phyloP scores from a whole-genome alignment of 2,329 filamentous ascomycete genomes.

The Ilyonectria sp. region DNA sequence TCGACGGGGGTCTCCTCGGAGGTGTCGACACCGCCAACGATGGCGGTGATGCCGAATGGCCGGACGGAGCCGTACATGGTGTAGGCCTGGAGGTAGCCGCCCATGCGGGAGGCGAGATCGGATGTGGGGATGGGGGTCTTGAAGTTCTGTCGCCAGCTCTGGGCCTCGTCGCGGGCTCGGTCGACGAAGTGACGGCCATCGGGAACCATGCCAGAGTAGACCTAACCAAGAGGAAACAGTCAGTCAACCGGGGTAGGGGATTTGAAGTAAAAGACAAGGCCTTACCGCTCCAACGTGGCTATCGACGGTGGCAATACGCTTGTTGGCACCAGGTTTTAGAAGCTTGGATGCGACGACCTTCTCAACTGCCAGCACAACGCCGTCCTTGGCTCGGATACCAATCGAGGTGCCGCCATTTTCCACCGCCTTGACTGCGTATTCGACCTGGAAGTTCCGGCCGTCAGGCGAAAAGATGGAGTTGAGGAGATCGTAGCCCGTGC shows the following conservation, averaged over 20 bases:
- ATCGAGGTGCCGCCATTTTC: constrained; percentile 98
- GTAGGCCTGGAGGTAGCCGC: constrained; percentile 96
- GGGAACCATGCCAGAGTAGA: constrained; percentile 93
- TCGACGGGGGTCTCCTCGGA: constrained; percentile 89
- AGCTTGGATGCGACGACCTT: constrained; percentile 97
- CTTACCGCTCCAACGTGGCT: constrained; percentile 93
- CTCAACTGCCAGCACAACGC: constrained; percentile 95
- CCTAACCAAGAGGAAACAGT: constrained; percentile 67
- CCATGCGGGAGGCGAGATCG: constrained; percentile 92
- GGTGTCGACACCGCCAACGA: constrained; percentile 93
- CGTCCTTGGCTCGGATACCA: constrained; percentile 97
- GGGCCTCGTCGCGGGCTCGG: constrained; percentile 93
- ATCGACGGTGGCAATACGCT: constrained; percentile 95
- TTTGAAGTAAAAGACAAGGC: constrained; percentile 35
- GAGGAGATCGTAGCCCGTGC: constrained; percentile 98
- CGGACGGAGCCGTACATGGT: constrained; percentile 97
- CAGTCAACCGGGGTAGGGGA: constrained; percentile 27
- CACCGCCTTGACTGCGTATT: constrained; percentile 98
- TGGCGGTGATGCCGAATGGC: constrained; percentile 96
- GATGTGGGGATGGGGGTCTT: constrained; percentile 93
- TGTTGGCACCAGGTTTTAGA: constrained; percentile 94
- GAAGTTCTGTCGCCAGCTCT: constrained; percentile 92
- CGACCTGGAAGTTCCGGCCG: constrained; percentile 98
- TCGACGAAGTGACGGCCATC: constrained; percentile 96
- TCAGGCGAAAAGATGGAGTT: constrained; percentile 99